phyloP scores from a whole-genome alignment of 495 filamentous ascomycete genomes.

The Neurospora discreta region DNA sequence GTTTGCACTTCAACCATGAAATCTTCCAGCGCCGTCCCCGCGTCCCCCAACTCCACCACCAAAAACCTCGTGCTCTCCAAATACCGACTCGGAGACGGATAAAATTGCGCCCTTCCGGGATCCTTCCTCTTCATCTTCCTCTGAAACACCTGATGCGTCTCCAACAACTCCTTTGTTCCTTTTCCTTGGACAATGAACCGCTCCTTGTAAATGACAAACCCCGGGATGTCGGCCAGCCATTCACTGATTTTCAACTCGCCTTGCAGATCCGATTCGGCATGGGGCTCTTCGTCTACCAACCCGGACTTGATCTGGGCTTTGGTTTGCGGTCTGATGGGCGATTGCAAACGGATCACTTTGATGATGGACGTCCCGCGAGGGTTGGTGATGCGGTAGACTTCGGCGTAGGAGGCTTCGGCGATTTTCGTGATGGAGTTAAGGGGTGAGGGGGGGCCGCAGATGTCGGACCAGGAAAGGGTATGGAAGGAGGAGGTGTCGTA shows the following conservation, averaged over 20 bases:
- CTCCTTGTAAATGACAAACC: constrained; percentile 85
- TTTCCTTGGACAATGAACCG: constrained; percentile 62
- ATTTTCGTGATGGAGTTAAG: constrained; percentile 48
- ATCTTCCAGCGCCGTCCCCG: constrained; percentile 65
- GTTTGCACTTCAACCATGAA: constrained; percentile 32
- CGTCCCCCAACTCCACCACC: constrained; percentile 80
- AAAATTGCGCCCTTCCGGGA: constrained; percentile 49
- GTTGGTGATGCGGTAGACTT: constrained; percentile 53
- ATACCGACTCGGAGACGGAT: constrained; percentile 51
- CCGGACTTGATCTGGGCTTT: constrained; percentile 35
- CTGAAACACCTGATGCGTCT: constrained; percentile 54
- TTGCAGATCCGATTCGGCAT: constrained; percentile 27
- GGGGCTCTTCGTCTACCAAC: constrained; percentile 38
- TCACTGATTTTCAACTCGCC: constrained; percentile 61
- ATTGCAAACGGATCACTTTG: constrained; percentile 39
- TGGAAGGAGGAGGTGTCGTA: constrained; percentile 15
- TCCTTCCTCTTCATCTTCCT: constrained; percentile 46
- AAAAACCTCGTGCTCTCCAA: constrained; percentile 61
- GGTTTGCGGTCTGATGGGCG: constrained; percentile 34
- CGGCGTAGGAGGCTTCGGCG: constrained; percentile 57
- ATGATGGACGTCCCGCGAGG: constrained; percentile 37
- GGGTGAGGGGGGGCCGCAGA: constrained; percentile 25
- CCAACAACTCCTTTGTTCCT: constrained; percentile 48
- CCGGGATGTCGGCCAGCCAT: constrained; percentile 64
- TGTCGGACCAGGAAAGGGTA: constrained; percentile 38